Evolutionary conservation across 345 rosid genomes (phyloP), one percentile per base, ranked within the genome.

Genomic region (Euclidium syriacum): DNA sequence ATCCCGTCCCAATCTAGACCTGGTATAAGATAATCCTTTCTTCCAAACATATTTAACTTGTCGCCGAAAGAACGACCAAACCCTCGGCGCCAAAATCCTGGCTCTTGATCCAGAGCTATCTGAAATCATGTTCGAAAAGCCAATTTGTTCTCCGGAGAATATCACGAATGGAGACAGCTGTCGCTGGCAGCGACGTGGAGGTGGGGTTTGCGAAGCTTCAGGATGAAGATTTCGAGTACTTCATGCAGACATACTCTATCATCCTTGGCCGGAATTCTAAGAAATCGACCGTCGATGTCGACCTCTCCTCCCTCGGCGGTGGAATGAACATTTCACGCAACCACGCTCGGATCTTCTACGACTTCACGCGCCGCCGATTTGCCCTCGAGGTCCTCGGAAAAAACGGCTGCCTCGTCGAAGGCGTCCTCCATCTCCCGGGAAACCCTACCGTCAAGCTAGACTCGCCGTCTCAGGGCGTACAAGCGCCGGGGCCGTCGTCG

Each of bases 181-280:
- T 56, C 11, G 48, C n/a, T 57, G 90, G 94, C 19, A 80, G 87
- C 66, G 98, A 89, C 58, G 95, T 89, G 6, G 98, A 92, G 75
- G 98, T 96, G 1, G 98, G 98, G 10, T 92, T 92, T 54, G 97
- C 98, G 20, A 92, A 92, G 85, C 84, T 92, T 0, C 98, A 89
- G 57, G 98, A 96, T 2, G 98, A 89, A 70, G 97, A 92, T 74
- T 92, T 89, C 78, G 98, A 92, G 74, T 92, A 92, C 65, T 89
- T 85, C 56, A 92, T 92, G 98, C 98, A 92, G 64, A 87, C 98
- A 10, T 92, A 92, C 79, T 92, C 98, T 40, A 89, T 92, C 30
- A 77, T 92, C 42, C 83, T 92, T 2, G 98, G 97, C 57, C 95
- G 98, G 35, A 92, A 87, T 67, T 92, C 98, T 23, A 89, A 92